phyloP scores from a whole-genome alignment of 805 yeast species.

The Candida caryicola region DNA sequence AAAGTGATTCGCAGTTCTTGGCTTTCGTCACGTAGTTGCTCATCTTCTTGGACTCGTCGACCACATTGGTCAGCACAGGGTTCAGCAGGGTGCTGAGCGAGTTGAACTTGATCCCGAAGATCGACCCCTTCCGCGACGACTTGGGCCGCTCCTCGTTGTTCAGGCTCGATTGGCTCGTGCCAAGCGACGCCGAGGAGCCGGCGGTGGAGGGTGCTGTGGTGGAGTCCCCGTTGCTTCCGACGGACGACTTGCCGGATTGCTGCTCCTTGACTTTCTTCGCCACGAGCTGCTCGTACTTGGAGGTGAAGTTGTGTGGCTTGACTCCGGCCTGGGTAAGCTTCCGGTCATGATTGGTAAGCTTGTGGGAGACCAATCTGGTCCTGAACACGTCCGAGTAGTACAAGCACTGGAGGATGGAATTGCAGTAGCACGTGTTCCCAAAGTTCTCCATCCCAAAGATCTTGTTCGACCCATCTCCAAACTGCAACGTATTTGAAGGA shows the following conservation, averaged over 20 bases:
- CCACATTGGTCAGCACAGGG: neutral
- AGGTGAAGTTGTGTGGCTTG: constrained; percentile 34
- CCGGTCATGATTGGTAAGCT: constrained; percentile 29
- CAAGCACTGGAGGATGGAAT: constrained; percentile 85
- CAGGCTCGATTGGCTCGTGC: neutral
- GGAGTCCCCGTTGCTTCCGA: neutral
- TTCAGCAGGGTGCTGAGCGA: constrained; percentile 10
- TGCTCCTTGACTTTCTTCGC: constrained; percentile 34
- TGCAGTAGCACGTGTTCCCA: constrained; percentile 93
- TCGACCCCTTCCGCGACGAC: constrained; percentile 32
- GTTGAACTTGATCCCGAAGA: constrained; percentile 41
- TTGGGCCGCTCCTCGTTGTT: constrained; percentile 20
- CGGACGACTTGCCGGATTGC: constrained; percentile 1
- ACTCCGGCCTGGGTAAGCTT: constrained; percentile 29
- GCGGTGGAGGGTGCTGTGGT: constrained; percentile 1
- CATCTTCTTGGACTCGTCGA: constrained; percentile 6
- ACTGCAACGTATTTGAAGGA: neutral
- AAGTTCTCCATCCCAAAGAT: constrained; percentile 81
- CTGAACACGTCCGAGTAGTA: constrained; percentile 74
- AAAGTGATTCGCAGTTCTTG: constrained; percentile 29
- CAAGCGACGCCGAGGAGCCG: neutral
- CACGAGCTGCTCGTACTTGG: constrained; percentile 39
- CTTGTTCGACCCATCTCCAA: constrained; percentile 67
- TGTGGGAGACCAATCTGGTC: constrained; percentile 38
- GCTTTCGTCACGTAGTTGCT: constrained; percentile 24